phyloP scores from a whole-genome alignment of 2,329 filamentous ascomycete genomes.

The Calonectria hawksworthii region DNA sequence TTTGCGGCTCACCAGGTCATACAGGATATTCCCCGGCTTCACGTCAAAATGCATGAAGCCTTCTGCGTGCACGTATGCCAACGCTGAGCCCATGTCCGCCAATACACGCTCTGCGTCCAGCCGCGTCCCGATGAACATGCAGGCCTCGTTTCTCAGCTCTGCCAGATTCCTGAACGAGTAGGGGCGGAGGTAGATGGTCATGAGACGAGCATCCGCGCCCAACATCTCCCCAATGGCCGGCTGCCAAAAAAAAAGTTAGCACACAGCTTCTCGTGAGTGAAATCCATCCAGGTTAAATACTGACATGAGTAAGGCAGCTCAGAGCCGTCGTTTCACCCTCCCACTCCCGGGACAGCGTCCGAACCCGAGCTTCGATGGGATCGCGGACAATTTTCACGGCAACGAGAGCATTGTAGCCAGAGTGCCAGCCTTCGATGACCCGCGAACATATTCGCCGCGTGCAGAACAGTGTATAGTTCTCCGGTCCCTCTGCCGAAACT shows the following conservation, averaged over 20 bases:
- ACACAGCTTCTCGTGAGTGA: not conserved
- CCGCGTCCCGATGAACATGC: not conserved
- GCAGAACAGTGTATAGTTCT: not conserved
- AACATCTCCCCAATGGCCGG: not conserved
- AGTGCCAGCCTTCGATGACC: not conserved
- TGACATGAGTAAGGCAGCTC: not conserved
- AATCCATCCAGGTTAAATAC: not conserved
- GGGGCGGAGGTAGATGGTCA: not conserved
- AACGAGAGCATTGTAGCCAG: not conserved
- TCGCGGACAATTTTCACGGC: not conserved
- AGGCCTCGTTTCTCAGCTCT: not conserved
- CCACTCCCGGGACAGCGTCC: not conserved
- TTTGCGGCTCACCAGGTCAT: not conserved
- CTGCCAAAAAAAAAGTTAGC: not conserved
- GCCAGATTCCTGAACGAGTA: not conserved
- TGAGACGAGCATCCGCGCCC: not conserved
- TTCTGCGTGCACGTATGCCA: not conserved
- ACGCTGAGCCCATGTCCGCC: not conserved
- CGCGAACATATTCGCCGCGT: not conserved
- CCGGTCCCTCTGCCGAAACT: not conserved
- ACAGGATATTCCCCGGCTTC: not conserved
- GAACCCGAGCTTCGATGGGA: not conserved
- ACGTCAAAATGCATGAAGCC: not conserved
- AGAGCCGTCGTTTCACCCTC: not conserved
- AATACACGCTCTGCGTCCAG: not conserved